Conservation (phyloP, 805 yeast species). For the Zygosaccharomyces pseudorouxii region DNA sequence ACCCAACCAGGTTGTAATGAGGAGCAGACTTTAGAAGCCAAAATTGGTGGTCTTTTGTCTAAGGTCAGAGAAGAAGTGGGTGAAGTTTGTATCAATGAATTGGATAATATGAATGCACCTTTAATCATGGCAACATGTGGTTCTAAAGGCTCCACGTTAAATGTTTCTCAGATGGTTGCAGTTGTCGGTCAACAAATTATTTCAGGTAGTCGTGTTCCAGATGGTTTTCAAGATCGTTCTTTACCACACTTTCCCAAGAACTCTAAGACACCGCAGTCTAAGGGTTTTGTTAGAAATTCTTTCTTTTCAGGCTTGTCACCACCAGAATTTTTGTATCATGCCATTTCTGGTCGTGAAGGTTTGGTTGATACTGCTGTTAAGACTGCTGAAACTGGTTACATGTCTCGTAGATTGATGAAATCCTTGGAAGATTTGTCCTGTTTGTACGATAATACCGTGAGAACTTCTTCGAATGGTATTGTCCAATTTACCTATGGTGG, state of each 20-base stretch:
- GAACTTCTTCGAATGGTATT: slow-evolving; percentile 93
- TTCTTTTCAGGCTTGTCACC: slow-evolving; percentile 92
- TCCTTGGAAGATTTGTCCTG: slow-evolving; percentile 93
- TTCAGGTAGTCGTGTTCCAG: slow-evolving; percentile 98
- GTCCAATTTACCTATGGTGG: slow-evolving; percentile 99
- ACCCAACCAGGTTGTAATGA: slow-evolving; percentile 99
- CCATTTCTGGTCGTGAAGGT: slow-evolving; percentile 99
- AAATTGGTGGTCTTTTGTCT: slow-evolving; percentile 91
- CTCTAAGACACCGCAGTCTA: slow-evolving; percentile 95
- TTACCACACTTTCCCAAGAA: slow-evolving; percentile 94
- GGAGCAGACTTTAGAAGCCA: slow-evolving; percentile 96
- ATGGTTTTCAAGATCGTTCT: slow-evolving; percentile 99
- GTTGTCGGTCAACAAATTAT: slow-evolving; percentile 99
- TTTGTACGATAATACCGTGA: slow-evolving; percentile 87
- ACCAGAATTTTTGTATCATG: slow-evolving; percentile 96
- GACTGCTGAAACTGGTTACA: slow-evolving; percentile 98
- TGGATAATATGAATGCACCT: slow-evolving; percentile 89
- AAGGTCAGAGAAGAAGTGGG: slow-evolving; percentile 99
- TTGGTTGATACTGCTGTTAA: slow-evolving; percentile 98
- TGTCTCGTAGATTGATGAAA: slow-evolving; percentile 97
- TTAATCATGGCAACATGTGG: slow-evolving; percentile 99
- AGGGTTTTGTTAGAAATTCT: slow-evolving; percentile 95
- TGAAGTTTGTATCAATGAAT: slow-evolving; percentile 90
- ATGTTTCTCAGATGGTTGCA: slow-evolving; percentile 99
- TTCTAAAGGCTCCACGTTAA: slow-evolving; percentile 95